Base-by-base conservation (phyloP, 225 moss, liverwort and hornwort species). In the Thuidium tamariscinum region DNA sequence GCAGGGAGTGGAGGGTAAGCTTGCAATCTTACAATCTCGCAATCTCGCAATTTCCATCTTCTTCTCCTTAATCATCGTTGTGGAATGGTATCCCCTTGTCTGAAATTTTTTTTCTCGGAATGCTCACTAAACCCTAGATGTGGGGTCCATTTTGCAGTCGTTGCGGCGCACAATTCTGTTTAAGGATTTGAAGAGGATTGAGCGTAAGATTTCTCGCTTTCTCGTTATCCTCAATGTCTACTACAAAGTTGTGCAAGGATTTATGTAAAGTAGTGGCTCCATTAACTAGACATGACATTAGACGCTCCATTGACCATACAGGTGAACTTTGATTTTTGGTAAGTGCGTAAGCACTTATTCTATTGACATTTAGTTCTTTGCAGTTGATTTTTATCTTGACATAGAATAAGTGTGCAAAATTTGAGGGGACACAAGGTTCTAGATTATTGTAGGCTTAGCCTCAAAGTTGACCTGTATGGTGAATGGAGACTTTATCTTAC, bases 1-100 rank as follows among this genome's bases (percentile, higher is more conserved):
- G 97, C 54, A 93, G 96, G 77, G 98, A 99, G 92, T 99, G 96
- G 95, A 88, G 93, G 95, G 97, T 97, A 87, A 80, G 83, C 67
- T 84, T 22, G 64, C 22, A 75, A 54, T 51, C 57, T 74, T 5
- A 16, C 74, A 63, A 39, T 63, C 29, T 77, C 4, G 7, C 26
- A 41, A 69, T 70, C n/a, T 79, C 39, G 54, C 37, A 22, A 64
- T 55, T 32, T 30, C 74, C 48, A 39, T 29, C 22, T 72, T 82
- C 64, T 42, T 56, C 74, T 44, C 74, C 75, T 39, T 82, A 62
- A 12, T 63, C 51, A 17, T 72, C 41, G 7, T 44, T 56, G 18
- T 59, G 41, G 56, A 78, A 66, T 66, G 73, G n/a, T 44, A 64
- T 39, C 25, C 10, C 57, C 62, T 52, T 67, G 71, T 63, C 57